phyloP scores from a whole-genome alignment of 2,329 filamentous ascomycete species.

The Aspergillus sp. region DNA sequence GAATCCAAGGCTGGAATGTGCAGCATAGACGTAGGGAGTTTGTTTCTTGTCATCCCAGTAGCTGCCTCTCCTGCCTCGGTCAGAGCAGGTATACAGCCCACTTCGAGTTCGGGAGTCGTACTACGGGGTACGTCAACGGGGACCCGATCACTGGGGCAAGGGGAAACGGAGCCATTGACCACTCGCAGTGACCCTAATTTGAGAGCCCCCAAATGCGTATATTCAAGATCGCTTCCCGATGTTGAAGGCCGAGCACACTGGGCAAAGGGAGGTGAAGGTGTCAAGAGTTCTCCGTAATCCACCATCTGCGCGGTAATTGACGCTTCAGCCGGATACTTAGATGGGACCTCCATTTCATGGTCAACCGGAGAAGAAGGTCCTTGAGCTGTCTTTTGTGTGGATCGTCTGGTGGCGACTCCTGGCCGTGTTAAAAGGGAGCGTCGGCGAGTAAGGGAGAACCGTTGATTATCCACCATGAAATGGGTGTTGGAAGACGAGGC shows the following conservation, averaged over 20 bases:
- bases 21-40: constrained; percentile 6
- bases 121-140: constrained; percentile 12
- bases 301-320: too few relatives aligned
- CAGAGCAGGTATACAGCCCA: too few relatives aligned
- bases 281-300: too few relatives aligned
- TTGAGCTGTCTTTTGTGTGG: constrained; percentile 16
- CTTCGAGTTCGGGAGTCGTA: constrained; percentile 9
- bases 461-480: constrained; percentile 27
- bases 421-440: constrained; percentile 32
- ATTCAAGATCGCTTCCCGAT: constrained; percentile 25
- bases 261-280: too few relatives aligned
- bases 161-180: constrained; percentile 35
- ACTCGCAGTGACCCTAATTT: constrained; percentile 37
- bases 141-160: constrained; percentile 31
- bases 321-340: too few relatives aligned
- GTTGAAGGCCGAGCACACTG: too few relatives aligned
- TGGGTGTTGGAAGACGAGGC: constrained; percentile 28
- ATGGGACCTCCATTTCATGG: constrained; percentile 13
- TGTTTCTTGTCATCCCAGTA: background rate
- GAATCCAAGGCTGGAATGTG: constrained; percentile 13
- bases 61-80: too few relatives aligned
- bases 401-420: constrained; percentile 30
- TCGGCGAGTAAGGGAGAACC: constrained; percentile 32
- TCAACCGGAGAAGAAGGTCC: constrained; percentile 19
- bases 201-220: constrained; percentile 37